These are phyloP conservation scores for Porogramme epimiltina DNA, from an alignment of 1,284 basidiomycete genomes.

Conservation along the genomic window DNA sequence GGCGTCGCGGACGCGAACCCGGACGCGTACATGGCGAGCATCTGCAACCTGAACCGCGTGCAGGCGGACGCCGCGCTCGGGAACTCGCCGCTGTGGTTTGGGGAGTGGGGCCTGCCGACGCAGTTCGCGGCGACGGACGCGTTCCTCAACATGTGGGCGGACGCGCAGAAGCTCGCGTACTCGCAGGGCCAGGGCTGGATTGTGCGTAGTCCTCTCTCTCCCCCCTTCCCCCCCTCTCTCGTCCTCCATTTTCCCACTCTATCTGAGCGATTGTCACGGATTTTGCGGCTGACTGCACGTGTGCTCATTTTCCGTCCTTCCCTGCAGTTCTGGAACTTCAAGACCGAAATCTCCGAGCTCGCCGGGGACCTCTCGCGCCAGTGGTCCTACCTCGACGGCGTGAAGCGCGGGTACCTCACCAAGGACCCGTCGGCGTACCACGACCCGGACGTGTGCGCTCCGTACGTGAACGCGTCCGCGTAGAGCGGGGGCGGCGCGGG, in stretches of 20 bases:
- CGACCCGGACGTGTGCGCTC: constrained; percentile 62
- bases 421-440: constrained; percentile 56
- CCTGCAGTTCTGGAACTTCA: constrained; percentile 77
- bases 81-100: constrained; percentile 50
- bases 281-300: too few relatives aligned
- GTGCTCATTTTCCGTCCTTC: too few relatives aligned
- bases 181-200: constrained; percentile 70
- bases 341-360: constrained; percentile 56
- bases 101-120: constrained; percentile 74
- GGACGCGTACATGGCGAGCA: constrained; percentile 62
- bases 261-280: background rate
- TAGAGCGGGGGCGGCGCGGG: too few relatives aligned
- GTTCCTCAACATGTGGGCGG: constrained; percentile 74
- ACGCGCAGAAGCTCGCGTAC: constrained; percentile 74
- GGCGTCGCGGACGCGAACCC: constrained; percentile 68
- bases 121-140: constrained; percentile 64
- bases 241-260: too few relatives aligned
- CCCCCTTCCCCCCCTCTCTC: background rate
- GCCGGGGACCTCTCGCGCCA: constrained; percentile 54
- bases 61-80: constrained; percentile 48
- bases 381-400: constrained; percentile 75
- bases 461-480: constrained; percentile 35
- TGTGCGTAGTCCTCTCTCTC: constrained; percentile 39
- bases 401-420: constrained; percentile 61
- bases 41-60: constrained; percentile 66